Evolutionary conservation across 352 stramenopile genomes (phyloP).

Genomic region (Globisporangium nodosum): DNA sequence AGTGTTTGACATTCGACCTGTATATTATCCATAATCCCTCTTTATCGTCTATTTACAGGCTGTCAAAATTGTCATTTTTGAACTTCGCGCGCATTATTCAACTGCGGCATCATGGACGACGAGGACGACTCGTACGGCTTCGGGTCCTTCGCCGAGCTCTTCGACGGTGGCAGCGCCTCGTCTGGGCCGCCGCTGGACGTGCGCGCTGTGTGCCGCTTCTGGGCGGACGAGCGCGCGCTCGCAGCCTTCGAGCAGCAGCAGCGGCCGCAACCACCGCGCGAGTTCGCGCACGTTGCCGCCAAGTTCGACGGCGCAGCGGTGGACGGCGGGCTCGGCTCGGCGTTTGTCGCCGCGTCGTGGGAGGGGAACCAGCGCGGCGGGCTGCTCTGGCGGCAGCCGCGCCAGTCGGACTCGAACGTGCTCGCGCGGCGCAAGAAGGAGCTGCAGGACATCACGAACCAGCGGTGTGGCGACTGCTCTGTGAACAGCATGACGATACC

Average conservation of each 20-base stretch:
- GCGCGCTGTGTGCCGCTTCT: slow-evolving; percentile 33
- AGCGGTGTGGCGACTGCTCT: not conserved
- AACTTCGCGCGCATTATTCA: slow-evolving; percentile 3
- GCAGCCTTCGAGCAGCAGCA: slow-evolving; percentile 29
- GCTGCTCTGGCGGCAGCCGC: slow-evolving; percentile 50
- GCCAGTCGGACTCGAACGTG: slow-evolving; percentile 45
- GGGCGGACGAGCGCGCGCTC: slow-evolving; percentile 38
- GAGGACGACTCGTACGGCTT: slow-evolving; percentile 71
- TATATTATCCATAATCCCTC: not conserved
- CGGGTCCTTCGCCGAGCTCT: slow-evolving; percentile 56
- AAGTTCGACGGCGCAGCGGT: slow-evolving; percentile 48
- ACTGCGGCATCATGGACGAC: slow-evolving; percentile 28
- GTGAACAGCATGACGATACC: not conserved
- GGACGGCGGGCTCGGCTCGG: slow-evolving; percentile 39
- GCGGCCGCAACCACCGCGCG: slow-evolving; percentile 5
- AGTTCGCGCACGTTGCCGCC: slow-evolving; percentile 44
- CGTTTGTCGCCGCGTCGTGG: slow-evolving; percentile 17
- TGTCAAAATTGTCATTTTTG: not conserved
- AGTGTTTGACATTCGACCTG: not conserved
- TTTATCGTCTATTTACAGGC: not conserved
- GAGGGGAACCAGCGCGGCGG: slow-evolving; percentile 18
- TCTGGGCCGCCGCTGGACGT: slow-evolving; percentile 23
- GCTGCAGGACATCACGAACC: slow-evolving; percentile 55
- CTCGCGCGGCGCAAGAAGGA: slow-evolving; percentile 42
- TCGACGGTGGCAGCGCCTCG: slow-evolving; percentile 17